phyloP scores from a whole-genome alignment of 2,329 filamentous ascomycete species.

The Aspergillus sp. region DNA sequence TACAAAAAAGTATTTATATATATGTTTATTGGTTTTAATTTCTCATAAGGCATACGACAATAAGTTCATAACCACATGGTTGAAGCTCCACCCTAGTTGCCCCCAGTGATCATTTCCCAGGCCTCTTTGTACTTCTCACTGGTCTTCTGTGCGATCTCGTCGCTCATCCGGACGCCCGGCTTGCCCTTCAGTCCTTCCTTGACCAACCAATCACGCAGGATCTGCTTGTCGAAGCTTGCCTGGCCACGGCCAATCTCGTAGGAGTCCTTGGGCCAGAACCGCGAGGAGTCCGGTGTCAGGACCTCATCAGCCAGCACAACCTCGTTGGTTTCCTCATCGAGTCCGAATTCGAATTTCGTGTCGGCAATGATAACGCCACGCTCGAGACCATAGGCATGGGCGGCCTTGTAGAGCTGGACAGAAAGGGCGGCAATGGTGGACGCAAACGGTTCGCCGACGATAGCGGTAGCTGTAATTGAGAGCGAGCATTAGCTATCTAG shows the following conservation, averaged over 20 bases:
- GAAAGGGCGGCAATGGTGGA: conserved; percentile 61
- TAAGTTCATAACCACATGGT: background rate
- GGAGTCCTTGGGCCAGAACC: conserved; percentile 76
- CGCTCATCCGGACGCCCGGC: conserved; percentile 66
- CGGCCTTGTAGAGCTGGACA: conserved; percentile 58
- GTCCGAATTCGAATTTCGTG: conserved; percentile 72
- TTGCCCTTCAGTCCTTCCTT: conserved; percentile 69
- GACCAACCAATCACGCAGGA: conserved; percentile 76
- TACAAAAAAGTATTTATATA: conserved; percentile 2
- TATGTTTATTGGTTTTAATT: conserved; percentile 3
- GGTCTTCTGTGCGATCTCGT: conserved; percentile 66
- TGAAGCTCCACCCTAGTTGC: conserved; percentile 29
- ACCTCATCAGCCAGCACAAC: conserved; percentile 80
- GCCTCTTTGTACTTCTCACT: conserved; percentile 70
- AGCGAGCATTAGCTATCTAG: background rate
- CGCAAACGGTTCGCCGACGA: conserved; percentile 64
- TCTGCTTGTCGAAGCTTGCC: conserved; percentile 86
- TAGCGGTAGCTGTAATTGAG: conserved; percentile 43
- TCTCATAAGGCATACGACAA: conserved; percentile 10
- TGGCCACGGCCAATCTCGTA: conserved; percentile 72
- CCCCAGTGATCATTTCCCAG: conserved; percentile 64
- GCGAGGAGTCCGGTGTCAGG: conserved; percentile 74
- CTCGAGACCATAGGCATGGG: conserved; percentile 40
- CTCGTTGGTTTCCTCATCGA: conserved; percentile 60
- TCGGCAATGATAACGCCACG: conserved; percentile 73